These are phyloP conservation scores for Coprinopsis cinerea DNA, from an alignment of 768 basidiomycete species.

Conservation along the genomic window DNA sequence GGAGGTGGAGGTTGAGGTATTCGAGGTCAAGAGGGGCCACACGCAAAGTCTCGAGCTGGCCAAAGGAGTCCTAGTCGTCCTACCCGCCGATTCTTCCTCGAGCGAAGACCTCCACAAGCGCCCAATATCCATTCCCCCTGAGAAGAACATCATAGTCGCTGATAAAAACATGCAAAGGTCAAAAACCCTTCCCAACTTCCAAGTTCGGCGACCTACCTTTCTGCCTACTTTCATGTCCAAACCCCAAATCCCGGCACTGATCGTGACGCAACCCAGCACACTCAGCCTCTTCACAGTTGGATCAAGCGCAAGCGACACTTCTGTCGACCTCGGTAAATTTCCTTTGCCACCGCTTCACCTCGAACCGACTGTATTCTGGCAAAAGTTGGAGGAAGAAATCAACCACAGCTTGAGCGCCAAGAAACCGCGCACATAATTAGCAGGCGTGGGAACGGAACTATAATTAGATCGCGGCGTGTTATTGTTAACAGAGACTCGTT, in stretches of 20 bases:
- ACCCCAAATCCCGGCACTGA: constrained; percentile 20
- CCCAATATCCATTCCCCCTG: neutral
- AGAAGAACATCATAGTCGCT: too few species aligned
- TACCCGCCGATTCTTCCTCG: neutral
- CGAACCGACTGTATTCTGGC: constrained; percentile 14
- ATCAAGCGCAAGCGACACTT: constrained; percentile 33
- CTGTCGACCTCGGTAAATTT: constrained; percentile 40
- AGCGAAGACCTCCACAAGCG: neutral
- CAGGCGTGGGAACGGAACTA: neutral
- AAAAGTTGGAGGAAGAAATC: constrained; percentile 16
- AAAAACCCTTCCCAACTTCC: neutral
- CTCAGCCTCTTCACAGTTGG: constrained; percentile 25
- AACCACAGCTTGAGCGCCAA: constrained; percentile 3
- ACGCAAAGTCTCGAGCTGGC: constrained; percentile 47
- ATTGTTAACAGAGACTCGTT: neutral
- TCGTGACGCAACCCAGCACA: constrained; percentile 32
- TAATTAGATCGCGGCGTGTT: neutral
- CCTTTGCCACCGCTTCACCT: constrained; percentile 33
- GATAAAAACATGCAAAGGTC: neutral
- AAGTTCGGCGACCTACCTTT: neutral
- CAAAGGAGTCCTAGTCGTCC: constrained; percentile 35
- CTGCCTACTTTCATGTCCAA: neutral
- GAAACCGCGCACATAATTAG: neutral
- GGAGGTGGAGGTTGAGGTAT: constrained; percentile 20
- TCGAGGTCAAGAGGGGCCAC: constrained; percentile 42